These are phyloP conservation scores for Ceratobasidium sp. DNA, from an alignment of 1,284 basidiomycete genomes.

Conservation along the genomic window DNA sequence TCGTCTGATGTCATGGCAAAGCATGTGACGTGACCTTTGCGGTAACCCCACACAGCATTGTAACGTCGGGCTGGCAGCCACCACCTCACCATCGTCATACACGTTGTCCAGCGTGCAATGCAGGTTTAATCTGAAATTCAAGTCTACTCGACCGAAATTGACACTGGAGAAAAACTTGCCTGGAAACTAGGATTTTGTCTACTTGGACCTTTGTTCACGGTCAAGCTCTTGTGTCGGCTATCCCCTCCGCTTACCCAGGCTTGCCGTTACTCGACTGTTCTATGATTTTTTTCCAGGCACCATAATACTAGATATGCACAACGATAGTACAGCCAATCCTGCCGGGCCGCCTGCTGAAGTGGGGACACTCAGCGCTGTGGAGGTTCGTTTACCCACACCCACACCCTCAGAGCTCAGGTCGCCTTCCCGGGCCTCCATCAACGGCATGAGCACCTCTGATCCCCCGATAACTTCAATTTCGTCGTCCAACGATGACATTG, in stretches of 20 bases:
- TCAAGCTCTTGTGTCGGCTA: not conserved
- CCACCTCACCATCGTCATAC: slow-evolving; percentile 6
- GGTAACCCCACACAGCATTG: not conserved
- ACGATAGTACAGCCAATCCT: not conserved
- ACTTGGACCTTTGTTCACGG: too few relatives aligned
- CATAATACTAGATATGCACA: not conserved
- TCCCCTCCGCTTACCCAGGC: not conserved
- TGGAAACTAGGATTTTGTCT: not conserved
- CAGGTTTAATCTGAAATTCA: not conserved
- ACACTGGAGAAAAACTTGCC: not conserved
- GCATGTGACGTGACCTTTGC: not conserved
- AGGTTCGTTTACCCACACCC: slow-evolving; percentile 25
- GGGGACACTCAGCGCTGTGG: not conserved
- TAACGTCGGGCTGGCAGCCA: not conserved
- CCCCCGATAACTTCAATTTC: not conserved
- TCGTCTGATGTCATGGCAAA: not conserved
- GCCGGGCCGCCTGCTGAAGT: not conserved
- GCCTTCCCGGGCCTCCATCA: not conserved
- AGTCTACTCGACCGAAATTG: not conserved
- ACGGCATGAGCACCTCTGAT: not conserved
- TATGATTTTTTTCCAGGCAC: not conserved
- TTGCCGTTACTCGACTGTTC: not conserved
- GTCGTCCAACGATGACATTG: not conserved
- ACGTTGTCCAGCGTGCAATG: not conserved
- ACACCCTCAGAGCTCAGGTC: slow-evolving; percentile 23